These are phyloP conservation scores for Teratosphaeria zuluensis DNA, from an alignment of 2,329 filamentous ascomycete species.

Conservation along the genomic window DNA sequence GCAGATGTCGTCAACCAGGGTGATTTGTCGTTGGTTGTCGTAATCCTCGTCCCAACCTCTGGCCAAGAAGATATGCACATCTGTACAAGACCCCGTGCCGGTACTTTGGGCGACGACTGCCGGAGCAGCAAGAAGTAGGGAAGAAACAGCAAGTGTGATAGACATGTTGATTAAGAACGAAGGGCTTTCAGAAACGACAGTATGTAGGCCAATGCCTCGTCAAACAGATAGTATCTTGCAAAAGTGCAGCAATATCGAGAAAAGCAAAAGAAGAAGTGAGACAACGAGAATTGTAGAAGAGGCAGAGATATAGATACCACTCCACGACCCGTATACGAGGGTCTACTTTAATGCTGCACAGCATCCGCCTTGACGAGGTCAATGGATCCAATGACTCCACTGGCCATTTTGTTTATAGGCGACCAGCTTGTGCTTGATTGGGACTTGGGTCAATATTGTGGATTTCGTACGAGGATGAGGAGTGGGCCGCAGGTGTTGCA, in stretches of 20 bases:
- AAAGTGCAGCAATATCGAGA: background rate
- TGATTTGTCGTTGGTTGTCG: conserved; percentile 12
- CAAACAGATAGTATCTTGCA: background rate
- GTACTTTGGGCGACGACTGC: conserved; percentile 4
- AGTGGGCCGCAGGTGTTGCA: background rate
- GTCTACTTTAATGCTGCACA: background rate
- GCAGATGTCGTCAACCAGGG: conserved; percentile 13
- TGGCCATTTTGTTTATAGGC: background rate
- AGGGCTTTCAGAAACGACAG: background rate
- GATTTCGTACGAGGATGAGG: background rate
- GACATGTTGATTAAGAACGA: background rate
- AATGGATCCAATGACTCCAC: background rate
- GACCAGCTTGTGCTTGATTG: background rate
- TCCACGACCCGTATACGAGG: background rate
- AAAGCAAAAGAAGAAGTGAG: background rate
- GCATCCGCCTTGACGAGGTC: background rate
- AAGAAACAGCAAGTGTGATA: conserved; percentile 6
- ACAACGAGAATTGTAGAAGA: background rate
- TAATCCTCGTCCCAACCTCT: conserved; percentile 14
- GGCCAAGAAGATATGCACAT: conserved; percentile 15
- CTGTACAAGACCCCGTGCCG: conserved; percentile 11
- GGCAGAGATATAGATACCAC: background rate
- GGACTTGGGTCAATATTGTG: background rate
- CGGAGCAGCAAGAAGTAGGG: conserved; percentile 6
- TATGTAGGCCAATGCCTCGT: background rate